Conservation (phyloP, 2,329 filamentous ascomycete species). For the Diaporthe vexans region DNA sequence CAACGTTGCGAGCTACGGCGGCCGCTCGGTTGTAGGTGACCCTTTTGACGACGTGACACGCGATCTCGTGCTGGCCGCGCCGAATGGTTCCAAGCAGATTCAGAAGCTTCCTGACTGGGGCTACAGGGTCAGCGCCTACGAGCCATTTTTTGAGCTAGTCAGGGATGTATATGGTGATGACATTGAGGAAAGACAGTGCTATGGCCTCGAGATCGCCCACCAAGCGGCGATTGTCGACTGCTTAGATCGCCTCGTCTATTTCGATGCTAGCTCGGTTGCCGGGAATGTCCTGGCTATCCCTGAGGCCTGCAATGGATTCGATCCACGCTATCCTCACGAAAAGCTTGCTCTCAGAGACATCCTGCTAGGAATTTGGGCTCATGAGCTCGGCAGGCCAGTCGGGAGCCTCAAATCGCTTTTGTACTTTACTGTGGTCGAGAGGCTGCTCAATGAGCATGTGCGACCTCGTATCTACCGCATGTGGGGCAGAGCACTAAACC, state of each 20-base stretch:
- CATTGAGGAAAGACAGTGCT: neutral
- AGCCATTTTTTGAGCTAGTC: too few species aligned
- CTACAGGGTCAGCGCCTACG: too few species aligned
- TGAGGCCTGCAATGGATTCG: neutral
- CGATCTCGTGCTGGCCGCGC: neutral
- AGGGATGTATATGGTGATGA: neutral
- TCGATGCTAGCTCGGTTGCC: neutral
- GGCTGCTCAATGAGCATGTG: neutral
- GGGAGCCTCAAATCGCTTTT: fast-evolving
- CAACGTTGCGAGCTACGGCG: neutral
- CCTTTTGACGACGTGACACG: neutral
- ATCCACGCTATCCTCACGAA: neutral
- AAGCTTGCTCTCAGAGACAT: neutral
- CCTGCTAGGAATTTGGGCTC: neutral
- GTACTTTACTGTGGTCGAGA: neutral
- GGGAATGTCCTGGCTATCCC: neutral
- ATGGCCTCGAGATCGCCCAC: neutral
- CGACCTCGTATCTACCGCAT: neutral
- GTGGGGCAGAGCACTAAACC: neutral
- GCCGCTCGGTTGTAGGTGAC: neutral
- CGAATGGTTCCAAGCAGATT: neutral
- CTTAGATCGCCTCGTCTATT: neutral
- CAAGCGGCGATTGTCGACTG: too few species aligned
- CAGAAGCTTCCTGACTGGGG: neutral
- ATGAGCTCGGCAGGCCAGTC: neutral